Evolutionary conservation across 2,329 filamentous ascomycete species (phyloP).

Genomic region (Pestalotiopsis fici): DNA sequence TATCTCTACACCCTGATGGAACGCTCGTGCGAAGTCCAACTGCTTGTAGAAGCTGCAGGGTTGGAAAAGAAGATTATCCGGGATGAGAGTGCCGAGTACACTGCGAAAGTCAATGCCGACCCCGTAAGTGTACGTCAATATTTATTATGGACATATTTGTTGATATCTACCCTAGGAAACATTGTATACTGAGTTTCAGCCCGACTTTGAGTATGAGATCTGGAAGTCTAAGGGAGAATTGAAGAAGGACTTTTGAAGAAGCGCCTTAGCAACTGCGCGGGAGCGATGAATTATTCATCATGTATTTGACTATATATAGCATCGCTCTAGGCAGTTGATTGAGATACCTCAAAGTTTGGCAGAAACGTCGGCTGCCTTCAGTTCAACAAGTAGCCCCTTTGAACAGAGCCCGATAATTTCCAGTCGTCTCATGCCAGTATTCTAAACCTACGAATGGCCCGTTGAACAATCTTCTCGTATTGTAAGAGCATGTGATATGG

Average conservation of each 20-base stretch:
- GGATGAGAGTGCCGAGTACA: slow-evolving; percentile 41
- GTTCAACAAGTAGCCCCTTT: too few species aligned
- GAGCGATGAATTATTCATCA: too few species aligned
- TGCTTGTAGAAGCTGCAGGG: slow-evolving; percentile 29
- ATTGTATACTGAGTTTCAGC: slow-evolving; percentile 34
- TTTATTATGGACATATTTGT: slow-evolving; percentile 2
- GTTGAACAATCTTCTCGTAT: too few species aligned
- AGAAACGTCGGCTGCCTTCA: too few species aligned
- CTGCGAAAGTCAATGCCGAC: slow-evolving; percentile 10
- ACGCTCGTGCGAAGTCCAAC: slow-evolving; percentile 32
- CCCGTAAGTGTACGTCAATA: neutral
- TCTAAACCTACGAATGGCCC: too few species aligned
- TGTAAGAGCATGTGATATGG: too few species aligned
- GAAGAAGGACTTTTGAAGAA: neutral
- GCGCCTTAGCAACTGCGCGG: too few species aligned
- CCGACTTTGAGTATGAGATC: slow-evolving; percentile 34
- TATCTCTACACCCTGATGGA: slow-evolving; percentile 52
- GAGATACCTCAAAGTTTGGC: too few species aligned
- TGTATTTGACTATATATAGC: too few species aligned
- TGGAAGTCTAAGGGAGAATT: slow-evolving; percentile 27
- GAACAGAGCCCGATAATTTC: too few species aligned
- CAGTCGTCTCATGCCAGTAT: too few species aligned
- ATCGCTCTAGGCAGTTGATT: too few species aligned
- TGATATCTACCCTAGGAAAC: slow-evolving; percentile 24
- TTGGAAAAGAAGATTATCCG: slow-evolving; percentile 28